Evolutionary conservation across 495 filamentous ascomycete species (phyloP), one percentile per base, ranked within the genome.

Genomic region (Endocarpon pusillum): DNA sequence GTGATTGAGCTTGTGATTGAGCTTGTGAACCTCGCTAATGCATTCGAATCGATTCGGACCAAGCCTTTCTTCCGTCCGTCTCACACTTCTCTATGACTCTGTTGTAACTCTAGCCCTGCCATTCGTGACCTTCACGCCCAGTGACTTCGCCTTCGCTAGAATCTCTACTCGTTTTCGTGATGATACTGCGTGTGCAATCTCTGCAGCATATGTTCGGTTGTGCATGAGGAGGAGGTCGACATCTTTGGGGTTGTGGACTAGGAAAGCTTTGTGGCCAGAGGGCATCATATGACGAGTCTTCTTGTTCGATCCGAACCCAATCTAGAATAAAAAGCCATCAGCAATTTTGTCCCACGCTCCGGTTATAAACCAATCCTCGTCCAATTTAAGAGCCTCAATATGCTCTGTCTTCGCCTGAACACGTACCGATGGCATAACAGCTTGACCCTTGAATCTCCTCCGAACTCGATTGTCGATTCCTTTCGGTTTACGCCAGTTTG

Each of bases 191-290:
- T 87, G 81, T 54, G 74, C 81, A 59, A 97, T 97, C 71, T 96
- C 91, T 54, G 89, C 89, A 57, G 89, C 89, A 65, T 75, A 94
- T 58, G 83, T 93, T 58, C 78, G 78, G 78, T 96, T 96, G 78
- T 97, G 91, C 89, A 97, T 97, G 41, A 97, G 73, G 47, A 97
- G 80, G 41, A 97, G 77, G 65, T 96, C 87, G 53, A 97, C 78
- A 53, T 96, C 91, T 54, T 73, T 65, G 61, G 75, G 56, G 73
- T 94, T 96, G 72, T 83, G 77, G 64, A 97, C 89, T 56, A 96
- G 76, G 76, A 97, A 97, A 39, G 89, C 85, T 73, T 96, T 96
- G 76, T 94, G 89, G 66, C 89, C 89, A 51, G 84, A 92, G 55
- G 89, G 91, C 76, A 86, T 93, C 73, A 94, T 75, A 70, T 96